Base-by-base conservation (phyloP, 495 filamentous ascomycete species). In the Xylaria longipes region DNA sequence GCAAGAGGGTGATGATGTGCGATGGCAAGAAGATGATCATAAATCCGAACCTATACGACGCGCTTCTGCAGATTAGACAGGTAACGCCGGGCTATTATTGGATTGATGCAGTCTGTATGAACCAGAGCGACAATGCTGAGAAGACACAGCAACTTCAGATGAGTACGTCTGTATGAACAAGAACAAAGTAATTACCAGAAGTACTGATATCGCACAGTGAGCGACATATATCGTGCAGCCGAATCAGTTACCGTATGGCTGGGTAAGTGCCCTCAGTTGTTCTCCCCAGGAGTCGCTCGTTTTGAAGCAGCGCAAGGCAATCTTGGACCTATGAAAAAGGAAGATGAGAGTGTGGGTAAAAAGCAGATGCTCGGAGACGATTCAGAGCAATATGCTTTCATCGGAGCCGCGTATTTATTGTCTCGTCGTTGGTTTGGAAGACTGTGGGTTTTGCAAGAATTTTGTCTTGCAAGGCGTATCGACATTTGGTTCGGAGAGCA, bases 41-140 rank as follows among this genome's bases (percentile, higher is more conserved):
- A 58, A 31, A 58, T 29, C 54, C 54, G 54, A 58, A 58, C 54
- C 29, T 58, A 20, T 20, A 58, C 54, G 54, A 58, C 35, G 54
- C 54, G 29, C 54, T 58, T 20, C 54, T 58, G 11, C 54, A 58
- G 29, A 15, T 58, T 35, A 33, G 54, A 58, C 54, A 35, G 11
- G 20, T 20, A 14, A 25, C 8, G 27, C 54, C 54, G 27, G 54
- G 54, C 54, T 58, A 58, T 58, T 58, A 58, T 58, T 76, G 74
- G 74, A 56, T 76, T 7, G 74, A 76, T 29, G 74, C 74, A 14
- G 62, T 76, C 17, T 74, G 74, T 46, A 76, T 74, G 66, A 76
- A 74, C 33, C 74, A 76, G 62, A 39, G 0, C 3, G 65, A 79
- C 72, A 56, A 33, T 2, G 12, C 11, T 25, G 78, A 80, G 52